phyloP scores from a whole-genome alignment of 495 filamentous ascomycete genomes.

The Glutinoglossum americanum region DNA sequence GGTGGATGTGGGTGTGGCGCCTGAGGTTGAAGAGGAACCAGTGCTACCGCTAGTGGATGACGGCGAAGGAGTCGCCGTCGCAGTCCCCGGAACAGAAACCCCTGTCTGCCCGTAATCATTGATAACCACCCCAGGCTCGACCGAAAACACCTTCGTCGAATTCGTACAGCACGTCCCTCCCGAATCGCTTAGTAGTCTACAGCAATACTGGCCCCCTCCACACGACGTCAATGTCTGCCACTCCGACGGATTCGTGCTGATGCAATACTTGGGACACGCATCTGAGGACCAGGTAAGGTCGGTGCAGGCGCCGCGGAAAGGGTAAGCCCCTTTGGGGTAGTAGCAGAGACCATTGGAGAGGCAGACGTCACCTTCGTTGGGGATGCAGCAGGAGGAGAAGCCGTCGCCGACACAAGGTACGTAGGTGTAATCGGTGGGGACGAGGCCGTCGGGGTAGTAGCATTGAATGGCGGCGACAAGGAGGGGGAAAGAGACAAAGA shows the following conservation, averaged over 20 bases:
- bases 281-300: background rate
- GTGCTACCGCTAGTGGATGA: no score
- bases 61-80: no score
- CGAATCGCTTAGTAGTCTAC: background rate
- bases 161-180: background rate
- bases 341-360: slow-evolving; percentile 2
- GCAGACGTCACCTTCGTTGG: background rate
- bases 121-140: no score
- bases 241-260: background rate
- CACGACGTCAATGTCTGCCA: background rate
- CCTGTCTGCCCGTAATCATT: no score
- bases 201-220: background rate
- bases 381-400: slow-evolving; percentile 1
- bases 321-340: background rate
- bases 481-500: background rate
- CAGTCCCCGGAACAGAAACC: no score
- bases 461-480: background rate
- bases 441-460: slow-evolving; percentile 4
- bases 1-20: no score
- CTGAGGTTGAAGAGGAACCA: no score
- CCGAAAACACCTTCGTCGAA: no score
- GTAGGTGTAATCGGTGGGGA: background rate
- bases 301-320: slow-evolving; percentile 1
- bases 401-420: background rate
- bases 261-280: background rate